These are phyloP conservation scores for Rhodomyrtus tomentosa DNA, from an alignment of 345 rosid genomes.

Conservation along the genomic window DNA sequence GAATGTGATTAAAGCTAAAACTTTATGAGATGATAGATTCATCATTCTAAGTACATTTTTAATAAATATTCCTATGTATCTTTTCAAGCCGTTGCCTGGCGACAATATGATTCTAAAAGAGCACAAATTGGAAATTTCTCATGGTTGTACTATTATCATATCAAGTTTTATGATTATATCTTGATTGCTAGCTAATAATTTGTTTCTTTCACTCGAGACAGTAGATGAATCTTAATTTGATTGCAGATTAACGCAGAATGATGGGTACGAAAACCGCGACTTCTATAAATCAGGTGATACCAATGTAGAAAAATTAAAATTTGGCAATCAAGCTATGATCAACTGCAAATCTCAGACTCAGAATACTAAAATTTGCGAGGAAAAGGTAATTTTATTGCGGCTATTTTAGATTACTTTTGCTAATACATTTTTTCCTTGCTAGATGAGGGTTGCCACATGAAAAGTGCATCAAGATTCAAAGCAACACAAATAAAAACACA, in stretches of 20 bases:
- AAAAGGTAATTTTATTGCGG: not conserved
- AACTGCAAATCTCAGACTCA: not conserved
- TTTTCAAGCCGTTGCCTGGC: not conserved
- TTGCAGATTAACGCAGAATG: too few relatives aligned
- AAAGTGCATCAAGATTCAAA: not conserved
- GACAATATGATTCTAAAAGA: not conserved
- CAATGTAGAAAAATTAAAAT: not conserved
- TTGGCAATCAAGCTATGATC: not conserved
- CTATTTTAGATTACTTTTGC: not conserved
- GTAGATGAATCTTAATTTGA: not conserved
- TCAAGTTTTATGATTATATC: not conserved
- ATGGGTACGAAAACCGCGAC: not conserved
- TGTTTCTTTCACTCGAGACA: not conserved
- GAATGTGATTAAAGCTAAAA: not conserved
- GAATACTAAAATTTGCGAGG: not conserved
- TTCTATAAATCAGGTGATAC: not conserved
- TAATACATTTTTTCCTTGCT: not conserved
- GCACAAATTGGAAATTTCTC: not conserved
- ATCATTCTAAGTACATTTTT: not conserved
- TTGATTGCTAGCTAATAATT: not conserved
- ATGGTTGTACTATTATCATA: not conserved
- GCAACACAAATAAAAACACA: not conserved
- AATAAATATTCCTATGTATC: not conserved
- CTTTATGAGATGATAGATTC: not conserved
- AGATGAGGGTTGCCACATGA: not conserved